These are phyloP conservation scores for Phialemoniopsis sp. DNA, from an alignment of 2,329 filamentous ascomycete genomes.

Conservation along the genomic window DNA sequence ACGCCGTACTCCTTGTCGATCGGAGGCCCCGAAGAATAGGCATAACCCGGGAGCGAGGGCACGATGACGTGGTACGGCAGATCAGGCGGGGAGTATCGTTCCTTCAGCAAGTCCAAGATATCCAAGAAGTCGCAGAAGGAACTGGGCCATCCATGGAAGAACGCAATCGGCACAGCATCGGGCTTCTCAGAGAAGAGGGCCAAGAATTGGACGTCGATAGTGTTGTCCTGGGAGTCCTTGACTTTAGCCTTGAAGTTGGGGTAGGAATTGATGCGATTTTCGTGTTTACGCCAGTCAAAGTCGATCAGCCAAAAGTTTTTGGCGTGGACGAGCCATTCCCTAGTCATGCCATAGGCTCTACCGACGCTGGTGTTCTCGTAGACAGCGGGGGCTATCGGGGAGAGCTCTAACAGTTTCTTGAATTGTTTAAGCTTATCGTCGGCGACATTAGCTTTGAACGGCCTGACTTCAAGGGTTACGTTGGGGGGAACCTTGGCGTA, in stretches of 20 bases:
- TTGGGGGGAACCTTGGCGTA: neutral
- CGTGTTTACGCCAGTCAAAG: slow-evolving; percentile 41
- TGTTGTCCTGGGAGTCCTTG: slow-evolving; percentile 24
- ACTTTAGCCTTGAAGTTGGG: slow-evolving; percentile 41
- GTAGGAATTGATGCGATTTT: slow-evolving; percentile 37
- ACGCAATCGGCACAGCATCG: slow-evolving; percentile 44
- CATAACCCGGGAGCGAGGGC: slow-evolving; percentile 51
- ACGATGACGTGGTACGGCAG: slow-evolving; percentile 55
- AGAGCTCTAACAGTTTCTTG: slow-evolving; percentile 38
- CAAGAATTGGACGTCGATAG: slow-evolving; percentile 44
- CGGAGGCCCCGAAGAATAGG: slow-evolving; percentile 41
- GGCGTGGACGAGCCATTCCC: slow-evolving; percentile 38
- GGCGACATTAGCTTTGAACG: slow-evolving; percentile 35
- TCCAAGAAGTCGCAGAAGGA: slow-evolving; percentile 52
- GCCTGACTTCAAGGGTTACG: slow-evolving; percentile 14
- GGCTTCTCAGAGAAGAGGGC: slow-evolving; percentile 47
- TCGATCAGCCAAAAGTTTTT: slow-evolving; percentile 34
- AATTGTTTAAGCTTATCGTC: slow-evolving; percentile 40
- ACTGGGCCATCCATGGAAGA: slow-evolving; percentile 54
- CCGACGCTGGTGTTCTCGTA: slow-evolving; percentile 42
- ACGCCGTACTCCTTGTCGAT: slow-evolving; percentile 35
- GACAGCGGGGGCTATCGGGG: slow-evolving; percentile 40
- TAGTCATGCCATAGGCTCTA: slow-evolving; percentile 6
- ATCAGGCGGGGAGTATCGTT: slow-evolving; percentile 41
- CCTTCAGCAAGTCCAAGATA: slow-evolving; percentile 37